A percentile compares a stretch with the other conserved stretches of the same genome.
phyloP scores from a whole-genome alignment of 2,329 filamentous ascomycete genomes.

The Didymella lethalis region DNA sequence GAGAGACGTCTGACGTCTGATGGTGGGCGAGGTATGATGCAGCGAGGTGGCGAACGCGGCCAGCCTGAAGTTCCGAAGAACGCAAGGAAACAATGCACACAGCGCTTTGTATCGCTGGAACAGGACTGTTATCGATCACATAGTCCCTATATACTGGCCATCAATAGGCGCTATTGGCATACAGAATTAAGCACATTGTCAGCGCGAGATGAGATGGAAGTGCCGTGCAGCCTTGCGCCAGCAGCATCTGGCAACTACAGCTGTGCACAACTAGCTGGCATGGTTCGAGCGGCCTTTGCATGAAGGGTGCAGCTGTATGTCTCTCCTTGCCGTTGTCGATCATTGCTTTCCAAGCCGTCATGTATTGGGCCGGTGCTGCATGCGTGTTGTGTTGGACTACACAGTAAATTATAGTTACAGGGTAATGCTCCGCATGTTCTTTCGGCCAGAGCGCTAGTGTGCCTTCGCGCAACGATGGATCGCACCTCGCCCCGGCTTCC shows the following conservation, averaged over 20 bases:
- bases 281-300: not conserved
- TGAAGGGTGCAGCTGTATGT: not conserved
- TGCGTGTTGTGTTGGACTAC: constrained; percentile 4
- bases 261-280: constrained; percentile 1
- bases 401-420: constrained; percentile 8
- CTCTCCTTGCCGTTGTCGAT: not conserved
- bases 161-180: not conserved
- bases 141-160: no score
- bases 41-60: constrained; percentile 8
- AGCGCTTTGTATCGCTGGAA: not conserved
- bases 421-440: constrained; percentile 22
- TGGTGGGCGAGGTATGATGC: not conserved
- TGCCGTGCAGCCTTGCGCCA: constrained; percentile 15
- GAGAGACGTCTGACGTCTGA: no score
- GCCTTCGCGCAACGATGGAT: constrained; percentile 9
- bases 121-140: not conserved
- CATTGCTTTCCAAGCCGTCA: not conserved
- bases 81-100: not conserved
- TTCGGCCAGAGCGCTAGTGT: constrained; percentile 19
- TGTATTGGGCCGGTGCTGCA: not conserved
- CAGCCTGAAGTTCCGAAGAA: not conserved
- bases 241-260: constrained; percentile 13
- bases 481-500: constrained; percentile 21
- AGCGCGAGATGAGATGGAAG: constrained; percentile 7
- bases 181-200: not conserved